A percentile compares a stretch with the other conserved stretches of the same genome.
phyloP scores from a whole-genome alignment of 2,329 filamentous ascomycete species.

The Polytolypa hystricis region DNA sequence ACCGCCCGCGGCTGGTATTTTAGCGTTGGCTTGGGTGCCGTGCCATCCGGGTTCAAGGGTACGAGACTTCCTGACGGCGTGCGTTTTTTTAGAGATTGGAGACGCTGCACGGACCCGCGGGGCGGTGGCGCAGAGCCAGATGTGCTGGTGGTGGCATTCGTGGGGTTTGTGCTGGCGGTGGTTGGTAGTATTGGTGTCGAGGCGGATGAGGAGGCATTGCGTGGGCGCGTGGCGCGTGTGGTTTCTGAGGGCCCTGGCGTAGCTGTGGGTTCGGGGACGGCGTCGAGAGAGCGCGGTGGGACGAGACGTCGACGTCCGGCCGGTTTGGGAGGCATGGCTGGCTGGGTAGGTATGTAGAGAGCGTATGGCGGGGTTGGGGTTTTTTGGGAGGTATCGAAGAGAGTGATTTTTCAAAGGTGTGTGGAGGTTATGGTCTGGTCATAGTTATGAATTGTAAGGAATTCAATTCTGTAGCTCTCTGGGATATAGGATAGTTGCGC shows the following conservation, averaged over 20 bases:
- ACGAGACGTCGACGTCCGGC: neutral
- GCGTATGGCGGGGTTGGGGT: too few species aligned
- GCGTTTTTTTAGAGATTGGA: constrained; percentile 33
- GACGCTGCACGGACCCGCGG: constrained; percentile 24
- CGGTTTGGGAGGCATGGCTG: constrained; percentile 13
- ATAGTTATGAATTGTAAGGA: too few species aligned
- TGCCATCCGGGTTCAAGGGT: constrained; percentile 18
- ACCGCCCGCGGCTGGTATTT: constrained; percentile 35
- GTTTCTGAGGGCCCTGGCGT: neutral
- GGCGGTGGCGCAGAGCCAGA: constrained; percentile 5
- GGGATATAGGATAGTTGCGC: too few species aligned
- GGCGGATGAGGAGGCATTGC: neutral
- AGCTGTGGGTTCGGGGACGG: neutral
- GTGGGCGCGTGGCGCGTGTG: neutral
- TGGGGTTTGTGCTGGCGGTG: neutral
- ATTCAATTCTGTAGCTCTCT: too few species aligned
- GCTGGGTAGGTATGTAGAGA: neutral
- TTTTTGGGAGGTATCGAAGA: neutral
- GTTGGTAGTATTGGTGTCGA: too few species aligned
- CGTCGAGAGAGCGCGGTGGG: neutral
- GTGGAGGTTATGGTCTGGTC: too few species aligned
- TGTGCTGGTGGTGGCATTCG: constrained; percentile 2
- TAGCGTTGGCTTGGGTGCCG: constrained; percentile 26
- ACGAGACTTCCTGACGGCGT: constrained; percentile 27
- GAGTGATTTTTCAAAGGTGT: neutral